Conservation (phyloP, 2,329 filamentous ascomycete genomes). For the Hypoxylon sp. region DNA sequence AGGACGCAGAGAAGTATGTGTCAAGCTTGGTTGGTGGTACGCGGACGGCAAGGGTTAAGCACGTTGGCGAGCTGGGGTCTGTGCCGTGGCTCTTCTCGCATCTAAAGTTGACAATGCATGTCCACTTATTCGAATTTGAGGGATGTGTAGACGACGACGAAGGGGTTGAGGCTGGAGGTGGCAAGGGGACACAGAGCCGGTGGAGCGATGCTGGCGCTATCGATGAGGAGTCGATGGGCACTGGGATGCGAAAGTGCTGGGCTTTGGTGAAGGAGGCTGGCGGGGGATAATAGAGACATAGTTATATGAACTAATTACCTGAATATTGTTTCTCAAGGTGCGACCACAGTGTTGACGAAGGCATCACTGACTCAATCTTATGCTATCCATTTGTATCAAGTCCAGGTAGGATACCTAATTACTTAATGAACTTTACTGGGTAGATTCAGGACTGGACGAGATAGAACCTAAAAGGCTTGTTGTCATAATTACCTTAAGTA, state of each 20-base stretch:
- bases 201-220: conserved; percentile 58
- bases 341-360: background rate
- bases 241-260: conserved; percentile 73
- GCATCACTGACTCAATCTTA: background rate
- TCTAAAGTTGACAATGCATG: conserved; percentile 70
- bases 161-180: background rate
- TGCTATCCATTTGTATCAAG: background rate
- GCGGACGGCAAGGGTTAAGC: conserved; percentile 45
- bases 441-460: background rate
- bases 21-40: conserved; percentile 48
- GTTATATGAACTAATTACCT: background rate
- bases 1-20: conserved; percentile 57
- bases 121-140: conserved; percentile 64
- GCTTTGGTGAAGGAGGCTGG: conserved; percentile 56
- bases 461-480: too few relatives aligned
- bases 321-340: background rate
- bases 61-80: conserved; percentile 63
- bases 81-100: conserved; percentile 73
- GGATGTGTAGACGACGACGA: conserved; percentile 19
- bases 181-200: conserved; percentile 41
- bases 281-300: conserved; percentile 26
- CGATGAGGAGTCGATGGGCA: conserved; percentile 69
- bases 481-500: too few relatives aligned
- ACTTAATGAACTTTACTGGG: background rate
- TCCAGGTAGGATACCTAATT: background rate